These are phyloP conservation scores for Physcomitrium patens DNA, from an alignment of 225 moss, liverwort and hornwort genomes.

Conservation along the genomic window DNA sequence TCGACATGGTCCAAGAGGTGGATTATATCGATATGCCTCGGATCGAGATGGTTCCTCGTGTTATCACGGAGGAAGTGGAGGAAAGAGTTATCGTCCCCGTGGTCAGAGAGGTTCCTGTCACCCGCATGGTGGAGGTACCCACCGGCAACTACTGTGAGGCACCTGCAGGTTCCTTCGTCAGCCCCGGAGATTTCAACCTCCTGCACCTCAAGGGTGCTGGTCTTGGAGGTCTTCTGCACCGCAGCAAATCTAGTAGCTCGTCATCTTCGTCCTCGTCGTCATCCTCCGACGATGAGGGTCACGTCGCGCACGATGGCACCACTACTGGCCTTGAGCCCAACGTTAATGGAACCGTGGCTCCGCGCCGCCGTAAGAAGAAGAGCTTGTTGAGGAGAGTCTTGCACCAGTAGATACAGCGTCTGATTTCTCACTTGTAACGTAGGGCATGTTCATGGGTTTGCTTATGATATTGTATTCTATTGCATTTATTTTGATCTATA, in stretches of 20 bases:
- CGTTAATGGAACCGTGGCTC: constrained; percentile 31
- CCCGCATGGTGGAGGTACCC: constrained; percentile 61
- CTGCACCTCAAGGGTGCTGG: constrained; percentile 29
- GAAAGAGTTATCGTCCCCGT: constrained; percentile 56
- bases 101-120: constrained; percentile 57
- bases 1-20: constrained; percentile 59
- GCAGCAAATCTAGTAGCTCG: constrained; percentile 21
- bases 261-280: constrained; percentile 28
- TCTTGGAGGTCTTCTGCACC: constrained; percentile 15
- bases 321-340: neutral
- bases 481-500: constrained; percentile 19
- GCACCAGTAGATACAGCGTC: constrained; percentile 26
- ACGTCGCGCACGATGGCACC: accelerated
- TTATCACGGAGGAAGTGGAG: constrained; percentile 64
- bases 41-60: constrained; percentile 58
- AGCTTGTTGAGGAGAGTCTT: constrained; percentile 54
- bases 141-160: constrained; percentile 77
- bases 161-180: constrained; percentile 59
- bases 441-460: neutral
- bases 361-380: constrained; percentile 31
- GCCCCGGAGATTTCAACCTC: constrained; percentile 61
- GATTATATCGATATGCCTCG: constrained; percentile 57
- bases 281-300: constrained; percentile 23
- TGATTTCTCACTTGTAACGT: no score
- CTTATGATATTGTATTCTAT: constrained; percentile 22